A percentile compares a stretch with the other conserved stretches of the same genome.
phyloP scores from a whole-genome alignment of 352 stramenopile genomes.

The Globisporangium cederbergense region DNA sequence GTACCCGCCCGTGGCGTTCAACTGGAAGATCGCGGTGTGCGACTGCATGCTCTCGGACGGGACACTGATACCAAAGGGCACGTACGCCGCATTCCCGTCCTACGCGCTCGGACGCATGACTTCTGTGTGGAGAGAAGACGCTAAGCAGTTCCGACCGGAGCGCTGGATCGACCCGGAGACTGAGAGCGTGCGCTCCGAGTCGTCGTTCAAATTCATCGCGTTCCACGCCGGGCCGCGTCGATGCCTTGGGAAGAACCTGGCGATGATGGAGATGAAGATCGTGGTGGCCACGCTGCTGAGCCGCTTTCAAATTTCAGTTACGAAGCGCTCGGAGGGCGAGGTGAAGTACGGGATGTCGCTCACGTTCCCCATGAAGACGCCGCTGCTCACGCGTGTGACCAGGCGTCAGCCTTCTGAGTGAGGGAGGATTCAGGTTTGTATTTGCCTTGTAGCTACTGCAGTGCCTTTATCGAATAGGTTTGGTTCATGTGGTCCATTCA shows the following conservation, averaged over 20 bases:
- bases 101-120: conserved; percentile 29
- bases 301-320: conserved; percentile 25
- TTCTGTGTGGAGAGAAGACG: conserved; percentile 31
- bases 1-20: conserved; percentile 14
- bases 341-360: conserved; percentile 18
- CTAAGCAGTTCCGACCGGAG: conserved; percentile 30
- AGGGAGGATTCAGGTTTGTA: neutral
- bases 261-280: conserved; percentile 49
- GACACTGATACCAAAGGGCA: conserved; percentile 22
- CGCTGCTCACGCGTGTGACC: neutral
- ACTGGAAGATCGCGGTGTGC: conserved; percentile 19
- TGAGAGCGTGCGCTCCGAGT: conserved; percentile 16
- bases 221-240: conserved; percentile 40
- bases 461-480: neutral
- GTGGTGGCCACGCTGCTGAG: conserved; percentile 24
- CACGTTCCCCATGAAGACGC: conserved; percentile 8
- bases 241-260: conserved; percentile 43
- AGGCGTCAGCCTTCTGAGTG: neutral
- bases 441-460: neutral
- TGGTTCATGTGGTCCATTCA: neutral
- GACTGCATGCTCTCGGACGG: conserved; percentile 34
- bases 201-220: conserved; percentile 35
- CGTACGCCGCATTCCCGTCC: conserved; percentile 19
- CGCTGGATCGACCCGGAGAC: conserved; percentile 27
- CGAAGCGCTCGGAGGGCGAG: neutral